A percentile compares a stretch with the other conserved stretches of the same genome.
phyloP scores from a whole-genome alignment of 2,329 filamentous ascomycete species.

The Aspergillus unguis region DNA sequence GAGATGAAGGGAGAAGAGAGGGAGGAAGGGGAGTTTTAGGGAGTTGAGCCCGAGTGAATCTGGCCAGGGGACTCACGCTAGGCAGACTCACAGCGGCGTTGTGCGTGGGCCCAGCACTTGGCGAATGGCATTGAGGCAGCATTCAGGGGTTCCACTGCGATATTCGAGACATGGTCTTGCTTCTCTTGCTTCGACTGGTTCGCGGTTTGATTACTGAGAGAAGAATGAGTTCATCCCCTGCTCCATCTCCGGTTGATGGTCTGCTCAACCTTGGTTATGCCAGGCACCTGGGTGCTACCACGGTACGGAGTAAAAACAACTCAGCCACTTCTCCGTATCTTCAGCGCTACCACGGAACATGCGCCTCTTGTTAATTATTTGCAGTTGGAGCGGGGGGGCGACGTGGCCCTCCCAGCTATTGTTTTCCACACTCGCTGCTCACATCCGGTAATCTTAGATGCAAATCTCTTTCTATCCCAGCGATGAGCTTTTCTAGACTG shows the following conservation, averaged over 20 bases:
- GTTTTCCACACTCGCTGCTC: conserved; percentile 5
- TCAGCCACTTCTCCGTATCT: neutral
- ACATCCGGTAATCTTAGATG: neutral
- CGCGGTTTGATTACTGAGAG: too few relatives aligned
- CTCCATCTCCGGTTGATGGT: neutral
- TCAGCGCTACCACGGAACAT: conserved; percentile 1
- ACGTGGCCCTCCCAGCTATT: conserved; percentile 5
- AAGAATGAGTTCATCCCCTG: neutral
- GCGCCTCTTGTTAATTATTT: conserved; percentile 1
- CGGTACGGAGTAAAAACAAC: neutral
- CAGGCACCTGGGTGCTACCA: neutral
- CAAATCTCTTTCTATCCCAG: neutral
- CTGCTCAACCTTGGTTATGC: neutral
- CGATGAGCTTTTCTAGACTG: neutral
- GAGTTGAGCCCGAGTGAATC: conserved; percentile 3
- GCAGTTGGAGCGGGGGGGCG: conserved; percentile 6
- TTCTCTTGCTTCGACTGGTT: neutral
- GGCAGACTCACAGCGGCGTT: conserved; percentile 8
- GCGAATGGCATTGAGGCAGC: conserved; percentile 4
- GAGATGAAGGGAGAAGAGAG: conserved; percentile 23
- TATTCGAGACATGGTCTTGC: conserved; percentile 12
- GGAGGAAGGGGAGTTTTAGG: conserved; percentile 16
- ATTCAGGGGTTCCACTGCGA: conserved; percentile 15
- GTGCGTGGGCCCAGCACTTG: conserved; percentile 3
- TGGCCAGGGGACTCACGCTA: conserved; percentile 8